Conservation (phyloP, 2,329 filamentous ascomycete species). For the Lasiodiplodia sp. region DNA sequence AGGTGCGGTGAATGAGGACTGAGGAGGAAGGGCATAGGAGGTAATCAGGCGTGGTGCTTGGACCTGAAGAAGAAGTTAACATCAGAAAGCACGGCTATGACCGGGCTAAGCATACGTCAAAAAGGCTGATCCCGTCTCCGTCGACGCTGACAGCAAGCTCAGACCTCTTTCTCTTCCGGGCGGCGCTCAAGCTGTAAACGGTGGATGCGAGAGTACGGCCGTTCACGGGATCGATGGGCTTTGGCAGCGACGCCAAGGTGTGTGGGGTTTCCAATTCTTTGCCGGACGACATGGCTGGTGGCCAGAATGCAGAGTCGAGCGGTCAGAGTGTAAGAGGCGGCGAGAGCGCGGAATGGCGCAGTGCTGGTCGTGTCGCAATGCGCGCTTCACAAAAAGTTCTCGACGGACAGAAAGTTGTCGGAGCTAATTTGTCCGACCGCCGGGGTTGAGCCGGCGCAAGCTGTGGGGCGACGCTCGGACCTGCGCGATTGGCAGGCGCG, state of each 20-base stretch:
- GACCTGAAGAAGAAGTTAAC: constrained; percentile 52
- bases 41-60: constrained; percentile 67
- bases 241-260: constrained; percentile 53
- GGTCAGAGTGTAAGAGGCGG: background rate
- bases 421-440: constrained; percentile 25
- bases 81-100: constrained; percentile 1
- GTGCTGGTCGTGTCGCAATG: constrained; percentile 18
- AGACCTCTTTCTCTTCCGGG: constrained; percentile 67
- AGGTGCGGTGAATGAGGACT: constrained; percentile 63
- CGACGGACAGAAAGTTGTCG: constrained; percentile 27
- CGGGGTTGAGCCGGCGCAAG: constrained; percentile 5
- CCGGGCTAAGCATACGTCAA: constrained; percentile 58
- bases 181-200: constrained; percentile 62
- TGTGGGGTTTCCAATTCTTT: constrained; percentile 48
- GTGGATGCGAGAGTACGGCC: constrained; percentile 54
- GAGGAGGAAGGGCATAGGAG: constrained; percentile 68
- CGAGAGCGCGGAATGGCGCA: constrained; percentile 1
- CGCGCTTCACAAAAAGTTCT: constrained; percentile 30
- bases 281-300: constrained; percentile 44
- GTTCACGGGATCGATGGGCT: constrained; percentile 49
- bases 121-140: constrained; percentile 68
- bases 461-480: background rate
- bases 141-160: constrained; percentile 67
- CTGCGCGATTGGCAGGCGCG: constrained; percentile 13
- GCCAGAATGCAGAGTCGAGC: constrained; percentile 36